Evolutionary conservation across 352 stramenopile species (phyloP).

Genomic region (Phytophthora citrophthora): DNA sequence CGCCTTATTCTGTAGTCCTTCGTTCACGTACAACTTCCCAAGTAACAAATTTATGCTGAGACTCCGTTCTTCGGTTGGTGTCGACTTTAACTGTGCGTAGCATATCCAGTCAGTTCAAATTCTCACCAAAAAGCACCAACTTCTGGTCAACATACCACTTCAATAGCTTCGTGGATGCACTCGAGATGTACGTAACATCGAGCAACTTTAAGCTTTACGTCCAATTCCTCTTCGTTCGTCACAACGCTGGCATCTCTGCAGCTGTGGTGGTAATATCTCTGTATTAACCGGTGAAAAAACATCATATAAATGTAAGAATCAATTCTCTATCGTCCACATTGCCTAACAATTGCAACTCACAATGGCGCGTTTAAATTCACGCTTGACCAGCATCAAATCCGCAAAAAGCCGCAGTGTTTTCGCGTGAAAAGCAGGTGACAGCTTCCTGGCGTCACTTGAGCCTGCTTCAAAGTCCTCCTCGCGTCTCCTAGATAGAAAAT

Average conservation of each 20-base stretch:
- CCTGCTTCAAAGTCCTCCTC: neutral
- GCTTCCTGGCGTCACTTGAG: neutral
- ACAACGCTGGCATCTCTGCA: slow-evolving; percentile 30
- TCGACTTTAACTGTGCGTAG: slow-evolving; percentile 54
- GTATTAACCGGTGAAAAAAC: neutral
- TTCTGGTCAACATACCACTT: slow-evolving; percentile 43
- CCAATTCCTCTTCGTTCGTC: slow-evolving; percentile 31
- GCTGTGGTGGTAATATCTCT: slow-evolving; percentile 41
- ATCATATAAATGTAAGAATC: slow-evolving; percentile 7
- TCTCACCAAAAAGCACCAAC: neutral
- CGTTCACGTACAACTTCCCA: slow-evolving; percentile 63
- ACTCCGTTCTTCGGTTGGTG: slow-evolving; percentile 41
- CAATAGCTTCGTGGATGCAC: slow-evolving; percentile 60
- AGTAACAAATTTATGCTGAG: slow-evolving; percentile 74
- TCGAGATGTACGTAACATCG: slow-evolving; percentile 71
- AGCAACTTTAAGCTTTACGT: slow-evolving; percentile 70
- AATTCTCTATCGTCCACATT: neutral
- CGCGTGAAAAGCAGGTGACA: slow-evolving; percentile 57
- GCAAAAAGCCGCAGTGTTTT: slow-evolving; percentile 65
- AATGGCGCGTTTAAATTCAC: slow-evolving; percentile 77
- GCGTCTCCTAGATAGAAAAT: slow-evolving; percentile 19
- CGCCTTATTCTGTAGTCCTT: slow-evolving; percentile 68
- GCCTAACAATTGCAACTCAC: slow-evolving; percentile 35
- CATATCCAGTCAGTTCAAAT: neutral
- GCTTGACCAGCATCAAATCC: slow-evolving; percentile 70